phyloP scores from a whole-genome alignment of 148 eudicot genomes.

The Camellia sinensis region DNA sequence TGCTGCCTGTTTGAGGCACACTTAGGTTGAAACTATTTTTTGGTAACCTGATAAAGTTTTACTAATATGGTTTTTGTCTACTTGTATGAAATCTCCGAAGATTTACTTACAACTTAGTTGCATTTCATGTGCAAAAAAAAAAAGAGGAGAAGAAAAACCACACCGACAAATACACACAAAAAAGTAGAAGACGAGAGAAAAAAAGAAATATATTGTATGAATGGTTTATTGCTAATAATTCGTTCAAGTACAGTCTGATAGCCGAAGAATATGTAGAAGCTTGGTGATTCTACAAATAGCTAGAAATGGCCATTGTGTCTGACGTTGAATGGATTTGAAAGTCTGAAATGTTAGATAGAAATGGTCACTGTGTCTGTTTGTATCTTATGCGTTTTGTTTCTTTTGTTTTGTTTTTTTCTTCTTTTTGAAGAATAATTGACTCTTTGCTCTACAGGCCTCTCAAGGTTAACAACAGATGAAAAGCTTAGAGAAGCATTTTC shows the following conservation, averaged over 20 bases:
- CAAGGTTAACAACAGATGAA: constrained; percentile 82
- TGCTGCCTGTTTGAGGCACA: neutral
- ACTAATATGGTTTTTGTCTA: neutral
- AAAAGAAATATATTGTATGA: neutral
- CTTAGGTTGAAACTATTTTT: neutral
- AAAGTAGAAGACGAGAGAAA: too few relatives aligned
- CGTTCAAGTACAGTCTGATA: neutral
- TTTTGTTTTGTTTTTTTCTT: neutral
- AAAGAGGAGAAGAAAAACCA: too few relatives aligned
- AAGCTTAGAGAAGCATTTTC: constrained; percentile 76
- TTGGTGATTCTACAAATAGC: neutral
- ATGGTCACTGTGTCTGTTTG: neutral
- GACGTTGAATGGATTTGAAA: neutral
- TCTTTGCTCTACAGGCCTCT: constrained; percentile 55
- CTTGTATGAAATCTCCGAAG: neutral
- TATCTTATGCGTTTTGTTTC: neutral
- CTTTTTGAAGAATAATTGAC: neutral
- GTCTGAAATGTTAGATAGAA: neutral
- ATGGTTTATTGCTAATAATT: neutral
- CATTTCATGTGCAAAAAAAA: neutral
- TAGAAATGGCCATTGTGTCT: neutral
- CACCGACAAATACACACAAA: too few relatives aligned
- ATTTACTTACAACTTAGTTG: too few relatives aligned
- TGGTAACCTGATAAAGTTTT: neutral
- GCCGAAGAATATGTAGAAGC: neutral